Conservation (phyloP, 345 rosid species). For the Hevea brasiliensis region DNA sequence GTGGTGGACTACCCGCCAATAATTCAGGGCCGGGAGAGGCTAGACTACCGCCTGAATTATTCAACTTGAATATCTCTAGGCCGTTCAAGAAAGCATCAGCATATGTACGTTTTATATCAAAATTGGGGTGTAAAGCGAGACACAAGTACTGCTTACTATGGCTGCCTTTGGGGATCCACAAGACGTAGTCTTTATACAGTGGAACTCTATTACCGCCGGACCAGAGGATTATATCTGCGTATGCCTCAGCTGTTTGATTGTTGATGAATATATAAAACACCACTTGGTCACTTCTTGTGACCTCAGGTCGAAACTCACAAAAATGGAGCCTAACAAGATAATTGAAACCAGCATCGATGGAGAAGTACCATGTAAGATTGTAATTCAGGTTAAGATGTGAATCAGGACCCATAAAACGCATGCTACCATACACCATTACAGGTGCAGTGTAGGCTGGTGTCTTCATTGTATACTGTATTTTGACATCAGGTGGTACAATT, state of each 20-base stretch:
- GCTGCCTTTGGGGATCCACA: background rate
- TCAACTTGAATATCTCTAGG: slow-evolving; percentile 25
- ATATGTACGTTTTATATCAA: background rate
- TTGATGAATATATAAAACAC: background rate
- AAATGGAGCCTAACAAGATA: background rate
- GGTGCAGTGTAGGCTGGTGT: background rate
- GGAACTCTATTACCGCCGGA: background rate
- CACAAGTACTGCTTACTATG: background rate
- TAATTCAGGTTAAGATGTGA: too few relatives aligned
- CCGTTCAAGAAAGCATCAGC: slow-evolving; percentile 20
- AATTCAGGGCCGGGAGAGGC: slow-evolving; percentile 1
- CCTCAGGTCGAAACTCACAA: background rate
- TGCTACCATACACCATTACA: too few relatives aligned
- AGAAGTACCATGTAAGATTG: too few relatives aligned
- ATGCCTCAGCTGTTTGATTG: background rate
- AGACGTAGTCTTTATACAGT: background rate
- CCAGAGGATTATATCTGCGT: background rate
- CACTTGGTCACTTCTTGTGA: background rate
- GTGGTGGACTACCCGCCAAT: background rate
- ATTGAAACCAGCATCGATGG: background rate
- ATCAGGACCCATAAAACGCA: too few relatives aligned
- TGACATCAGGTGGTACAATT: background rate
- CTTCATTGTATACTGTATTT: background rate
- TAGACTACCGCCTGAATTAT: slow-evolving; percentile 6
- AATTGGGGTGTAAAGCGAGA: background rate